These are phyloP conservation scores for Jatropha multifida DNA, from an alignment of 441 rosid species.

Conservation along the genomic window DNA sequence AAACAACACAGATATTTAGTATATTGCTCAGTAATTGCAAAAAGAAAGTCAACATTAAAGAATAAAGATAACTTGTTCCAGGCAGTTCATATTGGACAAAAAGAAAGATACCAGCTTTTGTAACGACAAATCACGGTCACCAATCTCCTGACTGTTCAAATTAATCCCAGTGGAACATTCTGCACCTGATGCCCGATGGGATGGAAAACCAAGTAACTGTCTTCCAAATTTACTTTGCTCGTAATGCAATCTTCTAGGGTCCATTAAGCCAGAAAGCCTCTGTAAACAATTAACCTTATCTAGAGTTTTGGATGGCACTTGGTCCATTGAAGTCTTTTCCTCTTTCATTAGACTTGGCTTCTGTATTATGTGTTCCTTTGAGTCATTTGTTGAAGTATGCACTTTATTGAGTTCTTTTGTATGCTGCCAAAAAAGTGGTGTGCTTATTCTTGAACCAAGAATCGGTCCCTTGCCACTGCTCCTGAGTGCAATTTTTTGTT, in stretches of 20 bases:
- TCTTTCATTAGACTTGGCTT: slow-evolving; percentile 28
- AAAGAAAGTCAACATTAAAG: not conserved
- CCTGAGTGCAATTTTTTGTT: slow-evolving; percentile 57
- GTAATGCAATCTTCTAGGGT: not conserved
- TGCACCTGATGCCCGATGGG: slow-evolving; percentile 54
- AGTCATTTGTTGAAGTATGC: not conserved
- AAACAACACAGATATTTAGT: not conserved
- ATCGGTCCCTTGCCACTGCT: slow-evolving; percentile 52
- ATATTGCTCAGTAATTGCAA: not conserved
- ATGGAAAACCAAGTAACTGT: slow-evolving; percentile 17
- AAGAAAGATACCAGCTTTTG: slow-evolving; percentile 10
- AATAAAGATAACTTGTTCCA: not conserved
- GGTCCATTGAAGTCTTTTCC: slow-evolving; percentile 49
- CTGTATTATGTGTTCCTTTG: not conserved
- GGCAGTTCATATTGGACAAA: not conserved
- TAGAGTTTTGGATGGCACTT: slow-evolving; percentile 14
- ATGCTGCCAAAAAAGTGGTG: slow-evolving; percentile 8
- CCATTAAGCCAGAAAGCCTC: not conserved
- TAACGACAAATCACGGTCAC: slow-evolving; percentile 6
- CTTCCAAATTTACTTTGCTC: slow-evolving; percentile 3
- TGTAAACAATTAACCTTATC: not conserved
- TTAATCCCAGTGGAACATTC: slow-evolving; percentile 58
- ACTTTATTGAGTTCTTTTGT: slow-evolving; percentile 18
- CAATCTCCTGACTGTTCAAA: slow-evolving; percentile 62
- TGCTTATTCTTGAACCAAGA: slow-evolving; percentile 31